phyloP scores from a whole-genome alignment of 2,329 filamentous ascomycete genomes.

The Zalaria sp. region DNA sequence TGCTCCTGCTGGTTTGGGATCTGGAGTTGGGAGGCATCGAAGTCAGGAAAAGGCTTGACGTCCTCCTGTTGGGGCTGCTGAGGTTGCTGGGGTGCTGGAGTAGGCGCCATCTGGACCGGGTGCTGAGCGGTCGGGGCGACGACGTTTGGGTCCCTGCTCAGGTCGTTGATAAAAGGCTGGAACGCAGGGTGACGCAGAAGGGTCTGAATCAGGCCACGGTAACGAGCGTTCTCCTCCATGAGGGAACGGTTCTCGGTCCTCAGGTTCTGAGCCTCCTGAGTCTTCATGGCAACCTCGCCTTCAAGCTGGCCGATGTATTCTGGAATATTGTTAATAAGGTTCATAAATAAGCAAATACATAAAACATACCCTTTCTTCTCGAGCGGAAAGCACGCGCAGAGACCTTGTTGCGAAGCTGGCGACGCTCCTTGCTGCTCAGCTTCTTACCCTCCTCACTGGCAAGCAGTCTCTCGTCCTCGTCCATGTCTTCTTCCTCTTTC shows the following conservation, averaged over 20 bases:
- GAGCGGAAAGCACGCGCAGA: slow-evolving; percentile 95
- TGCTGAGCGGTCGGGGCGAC: slow-evolving; percentile 8
- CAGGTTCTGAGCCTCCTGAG: slow-evolving; percentile 69
- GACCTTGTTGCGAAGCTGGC: slow-evolving; percentile 97
- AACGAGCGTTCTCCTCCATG: slow-evolving; percentile 42
- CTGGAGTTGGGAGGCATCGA: slow-evolving; percentile 22
- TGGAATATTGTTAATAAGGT: slow-evolving; percentile 41
- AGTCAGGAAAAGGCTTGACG: slow-evolving; percentile 19
- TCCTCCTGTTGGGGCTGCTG: slow-evolving; percentile 11
- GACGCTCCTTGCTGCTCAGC: slow-evolving; percentile 91
- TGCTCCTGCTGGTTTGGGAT: slow-evolving; percentile 19
- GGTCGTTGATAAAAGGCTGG: slow-evolving; percentile 31
- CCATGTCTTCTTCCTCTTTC: slow-evolving; percentile 98
- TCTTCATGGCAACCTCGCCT: slow-evolving; percentile 70
- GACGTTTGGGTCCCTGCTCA: slow-evolving; percentile 24
- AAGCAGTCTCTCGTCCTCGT: slow-evolving; percentile 84
- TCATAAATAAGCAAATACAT: background rate
- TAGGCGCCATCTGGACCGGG: slow-evolving; percentile 8
- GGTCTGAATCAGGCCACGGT: slow-evolving; percentile 59
- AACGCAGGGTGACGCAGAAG: slow-evolving; percentile 41
- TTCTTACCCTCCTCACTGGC: slow-evolving; percentile 99
- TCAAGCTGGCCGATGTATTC: slow-evolving; percentile 97
- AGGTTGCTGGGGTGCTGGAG: slow-evolving; percentile 8
- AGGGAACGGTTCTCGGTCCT: slow-evolving; percentile 70
- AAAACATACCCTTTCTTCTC: slow-evolving; percentile 77